Base-by-base conservation (phyloP, 2,329 filamentous ascomycete species). In the Hymenoscyphus fructigenus region DNA sequence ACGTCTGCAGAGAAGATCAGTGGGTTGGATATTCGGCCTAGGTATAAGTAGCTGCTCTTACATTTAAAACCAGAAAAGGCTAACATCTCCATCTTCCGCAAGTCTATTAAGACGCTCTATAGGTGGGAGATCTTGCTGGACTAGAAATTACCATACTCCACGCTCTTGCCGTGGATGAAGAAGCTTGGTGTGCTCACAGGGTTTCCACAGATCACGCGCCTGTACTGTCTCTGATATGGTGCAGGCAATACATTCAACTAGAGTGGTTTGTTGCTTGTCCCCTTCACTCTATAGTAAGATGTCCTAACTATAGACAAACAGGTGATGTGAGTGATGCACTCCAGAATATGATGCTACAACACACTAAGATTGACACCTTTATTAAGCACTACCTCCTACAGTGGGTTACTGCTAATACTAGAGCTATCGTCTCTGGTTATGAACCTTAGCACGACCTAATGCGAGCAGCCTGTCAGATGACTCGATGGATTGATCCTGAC, bases 1-100 rank as follows among this genome's bases (percentile, higher is more conserved):
- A 73, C 57, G 47, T 73, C 62, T n/a, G 65, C 66, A 6, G 28
- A 70, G 17, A 17, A 61, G 14, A 41, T 75, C 5, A 70, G 64
- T 56, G 59, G 65, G 50, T 68, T 76, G 53, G 58, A 74, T 60
- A 76, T 76, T 59, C 62, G 66, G 60, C 67, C 66, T 61, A 66
- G 70, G 28, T 70, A 74, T 63, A 32, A 69, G 15, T 64, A 76
- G 64, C 66, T 71, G 57, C 61, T 28, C 14, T 69, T 72, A 38
- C 34, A 50, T 58, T 47, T 71, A 29, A 69, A 68, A 56, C 60
- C 59, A 9, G 63, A 70, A 5, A 53, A 74, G 34, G 34, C 68
- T 29, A 56, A 75, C 65, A 62, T 72, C 56, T 69, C 47, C 9
- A 60, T 75, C 55, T 74, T 76, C 47, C 60, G 65, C 28, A 70